Percentiles rank a stretch among this genome's conserved stretches.
Conservation (phyloP, 139 green algal genomes). For the Axilococcus clingmanii region DNA sequence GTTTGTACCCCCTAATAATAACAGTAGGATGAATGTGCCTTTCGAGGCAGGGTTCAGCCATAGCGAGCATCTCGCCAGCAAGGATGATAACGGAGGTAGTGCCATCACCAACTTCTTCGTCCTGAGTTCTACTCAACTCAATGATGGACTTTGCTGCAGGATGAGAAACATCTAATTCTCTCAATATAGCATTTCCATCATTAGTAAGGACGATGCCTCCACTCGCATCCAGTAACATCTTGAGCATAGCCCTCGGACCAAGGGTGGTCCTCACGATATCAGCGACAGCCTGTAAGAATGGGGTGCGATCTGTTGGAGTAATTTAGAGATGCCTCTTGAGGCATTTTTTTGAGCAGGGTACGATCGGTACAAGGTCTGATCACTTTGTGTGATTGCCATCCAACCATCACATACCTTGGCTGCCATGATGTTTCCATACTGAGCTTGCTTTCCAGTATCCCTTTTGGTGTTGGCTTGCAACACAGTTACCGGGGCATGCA, state of each 20-base stretch:
- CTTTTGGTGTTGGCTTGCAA: constrained; percentile 71
- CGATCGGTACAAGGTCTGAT: no score
- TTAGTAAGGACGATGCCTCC: constrained; percentile 98
- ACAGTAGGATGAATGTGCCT: constrained; percentile 95
- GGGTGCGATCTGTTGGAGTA: no score
- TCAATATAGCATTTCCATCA: constrained; percentile 95
- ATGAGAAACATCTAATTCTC: constrained; percentile 96
- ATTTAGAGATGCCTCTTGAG: no score
- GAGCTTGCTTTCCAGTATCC: constrained; percentile 89
- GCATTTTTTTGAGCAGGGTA: no score
- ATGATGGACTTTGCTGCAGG: constrained; percentile 99
- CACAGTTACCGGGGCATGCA: constrained; percentile 42
- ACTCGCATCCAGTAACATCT: constrained; percentile 97
- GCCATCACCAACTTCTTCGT: constrained; percentile 89
- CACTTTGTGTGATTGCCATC: no score
- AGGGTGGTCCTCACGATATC: constrained; percentile 98
- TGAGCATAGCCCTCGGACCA: constrained; percentile 94
- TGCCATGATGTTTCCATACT: constrained; percentile 90
- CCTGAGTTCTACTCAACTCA: constrained; percentile 90
- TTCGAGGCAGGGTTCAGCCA: constrained; percentile 89
- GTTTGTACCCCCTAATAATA: constrained; percentile 77
- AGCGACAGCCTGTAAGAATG: constrained; percentile 87
- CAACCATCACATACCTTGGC: constrained; percentile 90
- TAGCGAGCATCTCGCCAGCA: constrained; percentile 88
- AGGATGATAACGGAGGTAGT: constrained; percentile 99